Percentiles rank a stretch among this genome's conserved stretches.
phyloP scores from a whole-genome alignment of 345 rosid genomes.

The Nephelium lappaceum region DNA sequence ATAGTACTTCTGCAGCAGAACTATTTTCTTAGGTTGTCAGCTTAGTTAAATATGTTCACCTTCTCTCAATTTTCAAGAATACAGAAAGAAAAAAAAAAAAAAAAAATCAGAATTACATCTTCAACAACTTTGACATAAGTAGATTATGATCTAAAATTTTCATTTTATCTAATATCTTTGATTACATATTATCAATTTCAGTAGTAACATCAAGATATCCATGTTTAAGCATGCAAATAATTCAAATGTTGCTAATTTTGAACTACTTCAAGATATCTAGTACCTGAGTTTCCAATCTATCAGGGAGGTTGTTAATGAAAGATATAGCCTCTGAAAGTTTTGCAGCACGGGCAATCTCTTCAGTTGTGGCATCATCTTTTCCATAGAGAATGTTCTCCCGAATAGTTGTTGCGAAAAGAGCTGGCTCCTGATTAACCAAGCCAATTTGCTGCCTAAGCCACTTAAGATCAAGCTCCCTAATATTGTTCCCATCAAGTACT shows the following conservation, averaged over 20 bases:
- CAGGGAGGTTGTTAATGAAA: slow-evolving; percentile 89
- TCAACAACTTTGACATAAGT: too few species aligned
- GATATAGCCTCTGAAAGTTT: slow-evolving; percentile 84
- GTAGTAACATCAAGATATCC: not conserved
- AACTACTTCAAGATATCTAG: not conserved
- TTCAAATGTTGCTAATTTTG: not conserved
- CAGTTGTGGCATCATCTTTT: slow-evolving; percentile 70
- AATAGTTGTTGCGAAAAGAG: slow-evolving; percentile 81
- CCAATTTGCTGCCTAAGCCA: slow-evolving; percentile 91
- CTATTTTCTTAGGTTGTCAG: too few species aligned
- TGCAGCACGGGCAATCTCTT: slow-evolving; percentile 76
- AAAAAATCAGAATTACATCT: too few species aligned
- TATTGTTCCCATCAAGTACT: slow-evolving; percentile 62
- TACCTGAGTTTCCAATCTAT: slow-evolving; percentile 93
- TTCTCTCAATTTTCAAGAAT: too few species aligned
- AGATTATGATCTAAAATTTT: too few species aligned
- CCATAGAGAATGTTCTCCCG: slow-evolving; percentile 92
- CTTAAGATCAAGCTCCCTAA: slow-evolving; percentile 68
- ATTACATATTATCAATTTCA: not conserved
- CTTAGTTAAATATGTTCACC: too few species aligned
- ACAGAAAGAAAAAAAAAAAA: too few species aligned
- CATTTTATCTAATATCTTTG: not conserved
- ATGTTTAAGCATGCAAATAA: not conserved
- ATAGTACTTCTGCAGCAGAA: too few species aligned
- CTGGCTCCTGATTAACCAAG: slow-evolving; percentile 94